Base-by-base conservation (phyloP, 805 yeast genomes). In the Starmerella vaccinii region DNA sequence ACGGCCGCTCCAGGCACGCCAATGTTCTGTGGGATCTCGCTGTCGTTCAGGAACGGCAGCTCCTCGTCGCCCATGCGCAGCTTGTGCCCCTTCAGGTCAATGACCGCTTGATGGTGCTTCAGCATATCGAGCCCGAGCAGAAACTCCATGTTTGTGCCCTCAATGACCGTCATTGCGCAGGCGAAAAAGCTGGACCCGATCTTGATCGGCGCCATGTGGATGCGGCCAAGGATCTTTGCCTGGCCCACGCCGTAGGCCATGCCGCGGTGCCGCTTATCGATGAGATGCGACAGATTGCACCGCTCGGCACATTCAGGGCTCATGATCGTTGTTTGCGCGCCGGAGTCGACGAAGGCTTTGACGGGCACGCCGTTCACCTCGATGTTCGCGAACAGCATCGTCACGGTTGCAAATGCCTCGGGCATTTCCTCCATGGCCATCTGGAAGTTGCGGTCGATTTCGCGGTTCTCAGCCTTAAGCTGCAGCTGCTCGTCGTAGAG, bases 281-380 rank as follows among this genome's bases (percentile, higher is more conserved):
- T 78, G 50, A 88, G 68, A 57, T 82, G 78, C 23, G 78, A 68
- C 23, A 92, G 68, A 1, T 84, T 84, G 52, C 89, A 77, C 44
- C 71, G 69, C 54, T 82, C 84, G 0, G 95, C 95, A 56, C 89
- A 71, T 38, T 71, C 69, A 1, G 94, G 84, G 29, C 88, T 80
- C 61, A 92, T 65, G 37, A 92, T 81, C 0, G 98, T 88, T 26
- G 78, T 71, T 65, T 88, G 96, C 0, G 99, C 97, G 2, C 99
- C 98, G 0, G 97, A 80, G 64, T 92, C 99, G 5, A 92, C 95
- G 70, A 92, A 87, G 0, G 97, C 97, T 63, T 85, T 85, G 2
- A 88, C 82, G 21, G 81, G 80, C 42, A 74, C 72, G 1, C 92
- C 90, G 61, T 92, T 89, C 33, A 90, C 82, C 57, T 78, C 81